Conservation (phyloP, 352 stramenopile species). For the Thraustochytrium sp. region DNA sequence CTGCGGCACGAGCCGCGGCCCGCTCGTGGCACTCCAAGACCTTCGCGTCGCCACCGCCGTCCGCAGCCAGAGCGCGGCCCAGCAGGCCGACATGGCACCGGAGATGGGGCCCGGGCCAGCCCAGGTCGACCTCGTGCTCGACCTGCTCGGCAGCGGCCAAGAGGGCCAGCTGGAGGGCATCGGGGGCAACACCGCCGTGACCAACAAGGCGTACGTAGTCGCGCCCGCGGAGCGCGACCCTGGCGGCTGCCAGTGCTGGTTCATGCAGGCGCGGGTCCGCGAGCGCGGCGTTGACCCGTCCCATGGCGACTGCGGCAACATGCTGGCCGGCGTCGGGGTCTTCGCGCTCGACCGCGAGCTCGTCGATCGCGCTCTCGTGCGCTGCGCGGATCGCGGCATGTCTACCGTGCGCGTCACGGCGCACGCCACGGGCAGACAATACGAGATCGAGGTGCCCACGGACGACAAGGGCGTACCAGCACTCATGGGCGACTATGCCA, state of each 20-base stretch:
- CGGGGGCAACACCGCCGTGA: conserved; percentile 9
- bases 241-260: not conserved
- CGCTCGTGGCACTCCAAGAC: not conserved
- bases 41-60: not conserved
- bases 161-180: not conserved
- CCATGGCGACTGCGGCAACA: conserved; percentile 35
- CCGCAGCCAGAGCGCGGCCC: not conserved
- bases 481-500: not conserved
- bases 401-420: not conserved
- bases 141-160: not conserved
- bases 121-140: not conserved
- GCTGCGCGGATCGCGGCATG: not conserved
- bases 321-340: conserved; percentile 14
- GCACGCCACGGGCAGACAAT: not conserved
- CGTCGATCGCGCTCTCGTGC: not conserved
- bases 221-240: not conserved
- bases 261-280: not conserved
- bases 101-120: not conserved
- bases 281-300: not conserved
- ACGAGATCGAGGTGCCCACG: not conserved
- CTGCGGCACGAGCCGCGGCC: not conserved
- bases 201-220: conserved; percentile 25
- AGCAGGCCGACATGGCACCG: not conserved
- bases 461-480: not conserved
- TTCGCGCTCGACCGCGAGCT: conserved; percentile 1